Conservation (phyloP, 2,329 filamentous ascomycete genomes). For the Trichocomaceae sp. region DNA sequence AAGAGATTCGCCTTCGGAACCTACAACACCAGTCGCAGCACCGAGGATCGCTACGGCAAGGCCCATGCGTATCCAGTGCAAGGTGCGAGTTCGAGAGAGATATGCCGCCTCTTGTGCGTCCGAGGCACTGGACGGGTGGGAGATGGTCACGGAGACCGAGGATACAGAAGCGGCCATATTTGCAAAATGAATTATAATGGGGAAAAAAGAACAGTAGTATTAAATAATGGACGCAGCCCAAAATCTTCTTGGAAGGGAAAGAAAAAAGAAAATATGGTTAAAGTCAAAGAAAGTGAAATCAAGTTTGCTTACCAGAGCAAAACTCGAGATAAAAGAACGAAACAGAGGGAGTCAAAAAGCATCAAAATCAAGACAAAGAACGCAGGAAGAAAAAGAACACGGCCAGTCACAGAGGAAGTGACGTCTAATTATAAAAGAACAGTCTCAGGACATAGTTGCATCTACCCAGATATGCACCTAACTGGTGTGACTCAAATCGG, state of each 20-base stretch:
- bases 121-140: conserved; percentile 27
- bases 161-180: conserved; percentile 25
- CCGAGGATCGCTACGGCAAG: conserved; percentile 28
- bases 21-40: conserved; percentile 27
- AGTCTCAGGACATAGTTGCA: not conserved
- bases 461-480: not conserved
- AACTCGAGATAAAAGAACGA: conserved; percentile 1
- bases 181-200: conserved; percentile 5
- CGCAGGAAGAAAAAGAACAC: not conserved
- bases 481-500: not conserved
- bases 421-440: conserved; percentile 8
- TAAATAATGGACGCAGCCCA: not conserved
- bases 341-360: conserved; percentile 5
- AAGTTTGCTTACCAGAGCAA: conserved; percentile 13
- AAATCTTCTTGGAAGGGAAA: not conserved
- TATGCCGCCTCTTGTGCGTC: conserved; percentile 33
- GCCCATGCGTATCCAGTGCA: conserved; percentile 30
- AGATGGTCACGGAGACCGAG: conserved; percentile 23
- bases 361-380: not conserved
- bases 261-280: not conserved
- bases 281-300: not conserved
- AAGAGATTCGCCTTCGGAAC: conserved; percentile 34
- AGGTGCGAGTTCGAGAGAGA: conserved; percentile 25
- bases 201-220: not conserved
- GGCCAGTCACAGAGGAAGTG: not conserved